phyloP scores from a whole-genome alignment of 2,329 filamentous ascomycete species.

The Endoconidiophora polonica region DNA sequence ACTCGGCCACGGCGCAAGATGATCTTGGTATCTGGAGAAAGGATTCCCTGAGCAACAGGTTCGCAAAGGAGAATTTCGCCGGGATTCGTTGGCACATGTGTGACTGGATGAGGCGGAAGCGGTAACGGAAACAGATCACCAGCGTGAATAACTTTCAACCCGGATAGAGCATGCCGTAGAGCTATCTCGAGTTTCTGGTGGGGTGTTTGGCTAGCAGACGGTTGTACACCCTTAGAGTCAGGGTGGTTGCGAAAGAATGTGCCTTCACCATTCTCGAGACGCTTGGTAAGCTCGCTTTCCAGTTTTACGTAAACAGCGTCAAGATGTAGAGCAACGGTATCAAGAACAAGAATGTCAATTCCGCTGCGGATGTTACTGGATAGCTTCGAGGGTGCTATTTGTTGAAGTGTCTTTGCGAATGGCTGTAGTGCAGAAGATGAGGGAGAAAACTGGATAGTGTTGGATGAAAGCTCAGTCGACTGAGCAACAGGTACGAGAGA shows the following conservation, averaged over 20 bases:
- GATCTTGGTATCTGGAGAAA: conserved; percentile 65
- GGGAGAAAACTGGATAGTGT: conserved; percentile 64
- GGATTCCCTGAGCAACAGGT: conserved; percentile 73
- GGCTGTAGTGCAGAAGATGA: conserved; percentile 58
- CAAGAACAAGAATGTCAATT: conserved; percentile 69
- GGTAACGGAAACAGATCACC: conserved; percentile 68
- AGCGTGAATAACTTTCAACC: conserved; percentile 60
- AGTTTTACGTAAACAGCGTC: conserved; percentile 78
- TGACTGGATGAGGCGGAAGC: conserved; percentile 69
- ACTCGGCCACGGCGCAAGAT: conserved; percentile 53
- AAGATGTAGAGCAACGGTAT: conserved; percentile 62
- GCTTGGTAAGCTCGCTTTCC: conserved; percentile 62
- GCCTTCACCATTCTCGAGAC: conserved; percentile 67
- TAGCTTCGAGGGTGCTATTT: conserved; percentile 58
- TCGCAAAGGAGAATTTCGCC: conserved; percentile 88
- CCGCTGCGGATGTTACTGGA: conserved; percentile 55
- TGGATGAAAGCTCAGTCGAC: conserved; percentile 50
- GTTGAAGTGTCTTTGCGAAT: conserved; percentile 58
- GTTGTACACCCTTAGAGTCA: conserved; percentile 4
- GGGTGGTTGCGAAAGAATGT: conserved; percentile 58
- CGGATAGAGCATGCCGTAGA: conserved; percentile 57
- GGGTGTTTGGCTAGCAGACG: conserved; percentile 19
- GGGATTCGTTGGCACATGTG: conserved; percentile 66
- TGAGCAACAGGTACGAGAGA: conserved; percentile 62
- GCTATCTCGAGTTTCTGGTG: conserved; percentile 46